Evolutionary conservation across 345 rosid genomes (phyloP).

Genomic region (Noccaea bulbosa): DNA sequence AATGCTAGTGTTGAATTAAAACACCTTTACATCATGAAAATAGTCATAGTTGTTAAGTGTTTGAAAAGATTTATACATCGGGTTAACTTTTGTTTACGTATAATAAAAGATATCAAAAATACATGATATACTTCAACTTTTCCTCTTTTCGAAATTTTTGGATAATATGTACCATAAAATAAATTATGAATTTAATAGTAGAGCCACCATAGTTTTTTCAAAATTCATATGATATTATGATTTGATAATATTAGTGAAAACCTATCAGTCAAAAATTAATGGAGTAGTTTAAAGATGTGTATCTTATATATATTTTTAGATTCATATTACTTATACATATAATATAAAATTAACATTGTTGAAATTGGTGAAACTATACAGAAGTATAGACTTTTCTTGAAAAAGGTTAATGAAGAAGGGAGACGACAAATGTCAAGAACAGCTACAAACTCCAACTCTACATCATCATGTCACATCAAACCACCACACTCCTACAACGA

Average conservation of each 20-base stretch:
- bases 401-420: slow-evolving; percentile 36
- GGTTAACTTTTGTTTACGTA: neutral
- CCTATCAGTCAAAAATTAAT: neutral
- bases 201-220: too few relatives aligned
- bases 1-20: neutral
- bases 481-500: neutral
- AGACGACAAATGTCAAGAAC: neutral
- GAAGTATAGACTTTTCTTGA: slow-evolving; percentile 62
- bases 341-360: slow-evolving; percentile 4
- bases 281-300: slow-evolving; percentile 1
- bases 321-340: neutral
- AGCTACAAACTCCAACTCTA: slow-evolving; percentile 32
- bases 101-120: neutral
- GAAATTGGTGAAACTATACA: slow-evolving; percentile 37
- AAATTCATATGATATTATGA: neutral
- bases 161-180: neutral
- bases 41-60: neutral
- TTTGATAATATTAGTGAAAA: too few relatives aligned
- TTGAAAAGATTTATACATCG: neutral
- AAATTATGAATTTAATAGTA: neutral
- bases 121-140: neutral
- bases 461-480: slow-evolving; percentile 26
- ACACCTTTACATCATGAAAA: slow-evolving; percentile 2
- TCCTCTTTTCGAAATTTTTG: neutral
- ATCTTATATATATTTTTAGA: neutral